A percentile compares a stretch with the other conserved stretches of the same genome.
phyloP scores from a whole-genome alignment of 257 asterid species.

The Echium plantagineum region DNA sequence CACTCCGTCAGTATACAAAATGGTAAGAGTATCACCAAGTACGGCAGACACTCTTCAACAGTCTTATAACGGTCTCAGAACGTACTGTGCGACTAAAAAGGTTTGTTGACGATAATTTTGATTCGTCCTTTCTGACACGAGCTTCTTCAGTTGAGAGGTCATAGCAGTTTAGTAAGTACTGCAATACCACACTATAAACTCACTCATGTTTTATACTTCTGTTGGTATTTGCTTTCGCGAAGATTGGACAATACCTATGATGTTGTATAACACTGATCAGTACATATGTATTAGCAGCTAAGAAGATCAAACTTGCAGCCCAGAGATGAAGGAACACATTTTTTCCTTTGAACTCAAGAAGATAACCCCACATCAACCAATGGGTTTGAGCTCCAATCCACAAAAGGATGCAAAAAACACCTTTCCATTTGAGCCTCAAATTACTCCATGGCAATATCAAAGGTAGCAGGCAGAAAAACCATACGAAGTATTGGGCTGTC shows the following conservation, averaged over 20 bases:
- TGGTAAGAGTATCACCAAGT: no score
- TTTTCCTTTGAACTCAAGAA: conserved; percentile 78
- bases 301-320: conserved; percentile 65
- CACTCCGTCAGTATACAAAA: no score
- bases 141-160: no score
- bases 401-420: conserved; percentile 35
- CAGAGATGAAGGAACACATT: conserved; percentile 81
- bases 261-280: conserved; percentile 35
- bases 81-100: no score
- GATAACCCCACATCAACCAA: conserved; percentile 89
- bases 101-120: no score
- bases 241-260: conserved; percentile 51
- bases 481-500: conserved; percentile 91
- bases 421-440: conserved; percentile 71
- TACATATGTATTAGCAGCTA: conserved; percentile 70
- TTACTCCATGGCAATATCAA: conserved; percentile 81
- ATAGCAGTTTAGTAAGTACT: background rate
- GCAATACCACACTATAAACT: background rate
- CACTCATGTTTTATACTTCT: conserved; percentile 32
- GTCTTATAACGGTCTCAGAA: no score
- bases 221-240: conserved; percentile 18
- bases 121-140: no score
- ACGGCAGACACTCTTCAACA: no score
- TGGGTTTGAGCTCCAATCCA: conserved; percentile 93
- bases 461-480: conserved; percentile 86